Evolutionary conservation across 495 filamentous ascomycete species (phyloP).

Genomic region (Aspergillus sclerotiicarbonarius): DNA sequence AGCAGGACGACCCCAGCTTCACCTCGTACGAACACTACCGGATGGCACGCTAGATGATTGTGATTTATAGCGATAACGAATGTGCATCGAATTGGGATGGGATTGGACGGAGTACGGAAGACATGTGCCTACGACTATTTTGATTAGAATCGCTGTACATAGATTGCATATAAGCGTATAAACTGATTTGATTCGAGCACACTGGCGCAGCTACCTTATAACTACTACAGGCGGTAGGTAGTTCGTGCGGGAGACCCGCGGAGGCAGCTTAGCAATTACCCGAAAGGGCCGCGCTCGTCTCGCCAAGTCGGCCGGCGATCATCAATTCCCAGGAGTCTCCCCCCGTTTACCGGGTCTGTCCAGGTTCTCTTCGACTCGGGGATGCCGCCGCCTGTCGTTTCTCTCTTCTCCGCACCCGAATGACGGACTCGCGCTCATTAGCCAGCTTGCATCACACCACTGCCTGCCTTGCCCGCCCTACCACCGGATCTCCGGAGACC

Average conservation of each 20-base stretch:
- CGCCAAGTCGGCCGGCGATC: background rate
- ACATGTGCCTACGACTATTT: constrained; percentile 5
- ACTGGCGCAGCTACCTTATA: too few relatives aligned
- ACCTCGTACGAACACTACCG: constrained; percentile 47
- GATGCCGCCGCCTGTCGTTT: background rate
- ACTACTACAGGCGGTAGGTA: too few relatives aligned
- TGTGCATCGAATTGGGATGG: background rate
- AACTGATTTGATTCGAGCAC: background rate
- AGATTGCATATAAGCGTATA: background rate
- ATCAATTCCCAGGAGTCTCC: background rate
- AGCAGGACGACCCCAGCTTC: constrained; percentile 35
- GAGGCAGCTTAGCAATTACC: background rate
- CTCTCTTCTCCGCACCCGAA: background rate
- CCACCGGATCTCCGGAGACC: too few relatives aligned
- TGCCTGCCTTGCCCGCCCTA: background rate
- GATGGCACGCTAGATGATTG: constrained; percentile 18
- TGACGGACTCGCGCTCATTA: background rate
- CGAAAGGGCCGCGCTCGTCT: background rate
- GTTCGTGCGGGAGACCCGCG: background rate
- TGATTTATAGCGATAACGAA: constrained; percentile 6
- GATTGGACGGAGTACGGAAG: constrained; percentile 7
- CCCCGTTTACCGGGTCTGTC: background rate
- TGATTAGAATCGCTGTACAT: background rate
- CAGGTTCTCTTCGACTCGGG: background rate
- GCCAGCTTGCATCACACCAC: background rate